Percentiles rank a stretch among this genome's conserved stretches.
Conservation (phyloP, 129 eudicot species). For the Rutidosis leptorrhynchoides region DNA sequence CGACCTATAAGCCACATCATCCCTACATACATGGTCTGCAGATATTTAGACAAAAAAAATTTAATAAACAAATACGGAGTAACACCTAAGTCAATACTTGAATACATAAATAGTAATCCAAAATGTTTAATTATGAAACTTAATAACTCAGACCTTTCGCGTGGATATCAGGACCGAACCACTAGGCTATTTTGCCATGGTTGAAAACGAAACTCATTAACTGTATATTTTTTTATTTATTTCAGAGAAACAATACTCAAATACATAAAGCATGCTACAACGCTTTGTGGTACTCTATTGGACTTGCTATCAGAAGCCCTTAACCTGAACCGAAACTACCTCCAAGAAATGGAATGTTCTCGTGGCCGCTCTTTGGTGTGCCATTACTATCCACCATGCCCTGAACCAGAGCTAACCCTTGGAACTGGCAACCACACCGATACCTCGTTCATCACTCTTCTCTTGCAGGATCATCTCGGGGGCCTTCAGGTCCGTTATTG, state of each 20-base stretch:
- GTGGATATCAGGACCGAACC: too few relatives aligned
- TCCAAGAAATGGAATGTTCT: slow-evolving; percentile 33
- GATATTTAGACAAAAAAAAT: too few relatives aligned
- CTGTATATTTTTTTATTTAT: slow-evolving; percentile 1
- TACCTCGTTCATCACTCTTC: slow-evolving; percentile 48
- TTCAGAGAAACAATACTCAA: slow-evolving; percentile 42
- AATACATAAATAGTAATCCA: too few relatives aligned
- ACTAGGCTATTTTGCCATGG: too few relatives aligned
- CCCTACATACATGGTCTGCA: too few relatives aligned
- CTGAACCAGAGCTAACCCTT: slow-evolving; percentile 54
- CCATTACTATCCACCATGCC: slow-evolving; percentile 65
- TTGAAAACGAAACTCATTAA: neutral
- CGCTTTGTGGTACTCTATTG: slow-evolving; percentile 32
- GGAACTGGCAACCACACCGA: slow-evolving; percentile 53
- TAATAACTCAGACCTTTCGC: too few relatives aligned
- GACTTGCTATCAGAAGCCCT: slow-evolving; percentile 53
- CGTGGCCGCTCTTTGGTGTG: slow-evolving; percentile 30
- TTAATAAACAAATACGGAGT: too few relatives aligned
- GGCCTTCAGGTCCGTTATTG: slow-evolving; percentile 52
- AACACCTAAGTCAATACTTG: too few relatives aligned
- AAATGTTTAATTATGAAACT: too few relatives aligned
- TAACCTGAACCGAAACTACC: slow-evolving; percentile 40
- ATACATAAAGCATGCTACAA: slow-evolving; percentile 35
- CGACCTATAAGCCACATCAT: too few relatives aligned
- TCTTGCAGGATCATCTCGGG: slow-evolving; percentile 49